phyloP scores from a whole-genome alignment of 495 filamentous ascomycete species.

The Penicillium turbatum region DNA sequence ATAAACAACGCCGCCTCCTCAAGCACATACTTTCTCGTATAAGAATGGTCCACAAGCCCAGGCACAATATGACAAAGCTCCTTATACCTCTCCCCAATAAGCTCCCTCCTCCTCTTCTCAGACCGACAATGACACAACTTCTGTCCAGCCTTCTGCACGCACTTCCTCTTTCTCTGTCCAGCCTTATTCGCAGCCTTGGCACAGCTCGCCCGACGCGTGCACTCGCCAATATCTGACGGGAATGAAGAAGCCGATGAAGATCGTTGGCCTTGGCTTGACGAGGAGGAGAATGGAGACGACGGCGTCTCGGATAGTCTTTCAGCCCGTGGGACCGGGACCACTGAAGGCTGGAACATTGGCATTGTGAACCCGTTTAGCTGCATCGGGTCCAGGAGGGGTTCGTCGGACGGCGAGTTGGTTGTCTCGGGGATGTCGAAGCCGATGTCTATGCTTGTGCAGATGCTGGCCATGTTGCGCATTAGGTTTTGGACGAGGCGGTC shows the following conservation, averaged over 20 bases:
- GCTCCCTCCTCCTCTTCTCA: constrained; percentile 25
- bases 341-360: constrained; percentile 1
- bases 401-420: background rate
- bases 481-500: constrained; percentile 19
- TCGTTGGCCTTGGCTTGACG: background rate
- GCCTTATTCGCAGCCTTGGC: background rate
- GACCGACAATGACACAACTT: constrained; percentile 24
- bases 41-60: constrained; percentile 15
- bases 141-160: constrained; percentile 23
- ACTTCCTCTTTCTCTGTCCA: constrained; percentile 20
- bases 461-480: constrained; percentile 23
- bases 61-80: constrained; percentile 18
- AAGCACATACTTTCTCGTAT: constrained; percentile 23
- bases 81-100: constrained; percentile 17
- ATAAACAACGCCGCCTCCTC: constrained; percentile 19
- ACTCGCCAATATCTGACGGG: background rate
- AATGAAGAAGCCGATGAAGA: background rate
- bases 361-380: background rate
- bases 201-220: constrained; percentile 1
- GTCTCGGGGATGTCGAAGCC: background rate
- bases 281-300: background rate
- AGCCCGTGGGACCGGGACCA: background rate
- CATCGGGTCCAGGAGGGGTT: background rate
- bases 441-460: constrained; percentile 13
- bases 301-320: constrained; percentile 1